These are phyloP conservation scores for Leishmania guyanensis DNA, from an alignment of 208 protist species.

Conservation along the genomic window DNA sequence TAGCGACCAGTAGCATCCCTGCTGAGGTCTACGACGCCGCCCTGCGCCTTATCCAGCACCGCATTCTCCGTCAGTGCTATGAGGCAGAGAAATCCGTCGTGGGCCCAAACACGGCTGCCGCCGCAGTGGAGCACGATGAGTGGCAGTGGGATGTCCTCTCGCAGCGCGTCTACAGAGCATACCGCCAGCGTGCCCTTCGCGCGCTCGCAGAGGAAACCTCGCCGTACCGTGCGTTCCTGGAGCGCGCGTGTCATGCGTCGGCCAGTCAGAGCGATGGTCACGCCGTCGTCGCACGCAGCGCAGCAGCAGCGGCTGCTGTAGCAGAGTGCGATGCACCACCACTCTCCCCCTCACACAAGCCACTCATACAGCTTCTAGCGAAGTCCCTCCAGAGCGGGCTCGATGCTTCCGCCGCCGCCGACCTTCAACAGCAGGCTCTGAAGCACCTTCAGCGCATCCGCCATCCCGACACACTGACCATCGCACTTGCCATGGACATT, in stretches of 20 bases:
- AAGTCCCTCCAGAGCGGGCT: not conserved
- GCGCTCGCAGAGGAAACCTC: slow-evolving; percentile 16
- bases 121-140: not conserved
- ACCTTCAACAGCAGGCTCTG: slow-evolving; percentile 21
- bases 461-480: slow-evolving; percentile 39
- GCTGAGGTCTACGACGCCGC: slow-evolving; percentile 63
- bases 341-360: not conserved
- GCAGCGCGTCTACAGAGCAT: slow-evolving; percentile 25
- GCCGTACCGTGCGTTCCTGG: slow-evolving; percentile 19
- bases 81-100: slow-evolving; percentile 3
- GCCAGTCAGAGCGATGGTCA: not conserved
- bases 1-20: slow-evolving; percentile 1
- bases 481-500: slow-evolving; percentile 46
- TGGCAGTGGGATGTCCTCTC: slow-evolving; percentile 23
- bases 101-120: not conserved
- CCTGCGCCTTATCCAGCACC: slow-evolving; percentile 51
- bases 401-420: not conserved
- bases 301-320: not conserved
- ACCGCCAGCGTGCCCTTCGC: slow-evolving; percentile 17
- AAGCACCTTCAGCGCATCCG: slow-evolving; percentile 32
- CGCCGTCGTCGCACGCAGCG: not conserved
- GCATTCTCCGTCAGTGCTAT: slow-evolving; percentile 20
- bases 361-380: slow-evolving; percentile 10
- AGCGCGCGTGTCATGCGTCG: not conserved
- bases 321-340: not conserved